Conservation (phyloP, 805 yeast genomes). For the Ascoidea tarda region DNA sequence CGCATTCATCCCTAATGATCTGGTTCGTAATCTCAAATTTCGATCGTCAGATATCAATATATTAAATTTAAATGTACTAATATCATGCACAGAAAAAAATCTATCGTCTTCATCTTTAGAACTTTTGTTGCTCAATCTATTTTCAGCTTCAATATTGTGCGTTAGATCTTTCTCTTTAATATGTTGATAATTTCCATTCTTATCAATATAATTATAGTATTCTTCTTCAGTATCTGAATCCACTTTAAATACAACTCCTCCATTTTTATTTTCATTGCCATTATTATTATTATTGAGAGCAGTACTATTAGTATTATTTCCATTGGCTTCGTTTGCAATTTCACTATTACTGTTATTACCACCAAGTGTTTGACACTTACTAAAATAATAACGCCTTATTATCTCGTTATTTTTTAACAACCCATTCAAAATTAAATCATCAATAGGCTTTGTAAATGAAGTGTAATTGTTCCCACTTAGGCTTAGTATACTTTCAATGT, state of each 20-base stretch:
- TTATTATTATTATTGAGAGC: too few relatives aligned
- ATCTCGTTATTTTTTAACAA: neutral
- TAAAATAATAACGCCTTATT: neutral
- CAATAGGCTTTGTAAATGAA: neutral
- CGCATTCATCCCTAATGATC: conserved; percentile 37
- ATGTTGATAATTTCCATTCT: neutral
- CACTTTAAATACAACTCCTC: neutral
- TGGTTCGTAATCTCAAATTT: conserved; percentile 55
- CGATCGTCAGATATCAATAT: conserved; percentile 61
- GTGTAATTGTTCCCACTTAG: neutral
- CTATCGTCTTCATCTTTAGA: conserved; percentile 14
- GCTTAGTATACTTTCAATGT: neutral
- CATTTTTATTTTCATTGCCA: neutral
- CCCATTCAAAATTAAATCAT: neutral
- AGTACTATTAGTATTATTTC: too few relatives aligned
- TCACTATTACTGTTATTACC: neutral
- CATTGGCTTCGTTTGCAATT: too few relatives aligned
- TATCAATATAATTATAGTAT: too few relatives aligned
- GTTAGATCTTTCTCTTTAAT: too few relatives aligned
- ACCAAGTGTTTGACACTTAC: too few relatives aligned
- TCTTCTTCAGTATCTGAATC: neutral
- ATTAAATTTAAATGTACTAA: conserved; percentile 37
- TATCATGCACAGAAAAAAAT: conserved; percentile 18
- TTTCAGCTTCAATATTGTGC: neutral
- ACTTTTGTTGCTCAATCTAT: neutral